Conservation (phyloP, 768 basidiomycete genomes). For the Podaxis mareebaensis region DNA sequence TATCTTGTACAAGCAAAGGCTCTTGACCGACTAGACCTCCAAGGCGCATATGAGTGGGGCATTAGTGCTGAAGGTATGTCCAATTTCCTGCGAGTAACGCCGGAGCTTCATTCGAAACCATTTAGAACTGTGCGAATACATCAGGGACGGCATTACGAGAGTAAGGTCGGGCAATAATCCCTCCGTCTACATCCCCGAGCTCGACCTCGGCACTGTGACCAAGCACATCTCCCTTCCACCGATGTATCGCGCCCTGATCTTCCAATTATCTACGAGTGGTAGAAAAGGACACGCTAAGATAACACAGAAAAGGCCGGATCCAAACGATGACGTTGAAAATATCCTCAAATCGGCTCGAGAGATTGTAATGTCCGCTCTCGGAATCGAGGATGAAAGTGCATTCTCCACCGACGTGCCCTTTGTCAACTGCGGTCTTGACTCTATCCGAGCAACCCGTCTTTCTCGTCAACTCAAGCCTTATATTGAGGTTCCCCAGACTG, state of each 20-base stretch:
- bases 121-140: constrained; percentile 29
- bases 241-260: constrained; percentile 20
- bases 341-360: constrained; percentile 18
- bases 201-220: constrained; percentile 31
- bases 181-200: constrained; percentile 32
- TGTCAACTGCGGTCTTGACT: constrained; percentile 43
- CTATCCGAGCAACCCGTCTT: constrained; percentile 38
- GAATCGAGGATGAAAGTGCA: constrained; percentile 30
- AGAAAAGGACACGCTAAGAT: neutral
- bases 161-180: constrained; percentile 24
- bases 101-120: constrained; percentile 3
- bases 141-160: constrained; percentile 32
- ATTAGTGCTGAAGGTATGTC: constrained; percentile 19
- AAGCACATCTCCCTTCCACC: constrained; percentile 24
- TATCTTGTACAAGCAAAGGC: constrained; percentile 18
- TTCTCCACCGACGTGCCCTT: constrained; percentile 38
- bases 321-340: constrained; percentile 13
- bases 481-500: constrained; percentile 35
- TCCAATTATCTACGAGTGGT: neutral
- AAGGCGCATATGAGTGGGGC: constrained; percentile 19
- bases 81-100: neutral
- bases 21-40: constrained; percentile 13
- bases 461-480: constrained; percentile 32
- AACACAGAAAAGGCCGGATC: neutral
- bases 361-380: constrained; percentile 19